Conservation (phyloP, 768 basidiomycete genomes). For the Trametes punicea region DNA sequence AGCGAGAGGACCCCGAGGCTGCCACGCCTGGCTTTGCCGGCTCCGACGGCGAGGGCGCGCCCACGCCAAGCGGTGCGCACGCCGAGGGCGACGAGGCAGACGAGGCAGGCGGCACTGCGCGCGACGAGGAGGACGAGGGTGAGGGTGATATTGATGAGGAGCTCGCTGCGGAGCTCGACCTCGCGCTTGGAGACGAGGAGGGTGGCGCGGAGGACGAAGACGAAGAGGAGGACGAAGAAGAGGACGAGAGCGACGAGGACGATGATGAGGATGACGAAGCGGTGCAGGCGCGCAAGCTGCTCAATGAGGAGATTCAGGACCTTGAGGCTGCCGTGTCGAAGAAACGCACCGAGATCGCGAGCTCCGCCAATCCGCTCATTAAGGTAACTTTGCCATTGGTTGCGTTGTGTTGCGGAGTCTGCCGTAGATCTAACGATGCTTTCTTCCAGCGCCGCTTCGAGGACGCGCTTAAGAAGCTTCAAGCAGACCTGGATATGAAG, state of each 20-base stretch:
- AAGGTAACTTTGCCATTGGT: slow-evolving; percentile 49
- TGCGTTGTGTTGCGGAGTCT: too few relatives aligned
- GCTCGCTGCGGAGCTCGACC: slow-evolving; percentile 81
- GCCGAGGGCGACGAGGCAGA: slow-evolving; percentile 52
- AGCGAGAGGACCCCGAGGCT: slow-evolving; percentile 59
- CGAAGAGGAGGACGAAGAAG: slow-evolving; percentile 56
- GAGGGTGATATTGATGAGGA: slow-evolving; percentile 88
- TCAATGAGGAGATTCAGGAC: slow-evolving; percentile 88
- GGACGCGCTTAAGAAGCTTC: slow-evolving; percentile 85
- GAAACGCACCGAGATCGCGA: slow-evolving; percentile 80
- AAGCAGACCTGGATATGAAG: slow-evolving; percentile 84
- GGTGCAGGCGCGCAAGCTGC: slow-evolving; percentile 67
- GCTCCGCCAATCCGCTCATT: slow-evolving; percentile 84
- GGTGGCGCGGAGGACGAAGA: slow-evolving; percentile 64
- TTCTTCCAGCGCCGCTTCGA: slow-evolving; percentile 82
- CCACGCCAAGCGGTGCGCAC: slow-evolving; percentile 54
- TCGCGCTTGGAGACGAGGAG: slow-evolving; percentile 67
- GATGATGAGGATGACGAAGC: slow-evolving; percentile 80
- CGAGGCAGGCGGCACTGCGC: slow-evolving; percentile 52
- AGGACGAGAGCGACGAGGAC: slow-evolving; percentile 56
- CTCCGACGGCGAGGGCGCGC: slow-evolving; percentile 62
- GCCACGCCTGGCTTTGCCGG: slow-evolving; percentile 67
- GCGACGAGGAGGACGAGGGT: slow-evolving; percentile 52
- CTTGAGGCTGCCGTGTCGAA: slow-evolving; percentile 84
- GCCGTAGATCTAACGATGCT: neutral